Evolutionary conservation across 164 flowering plant genomes (phyloP).

Genomic region (Nymphaea thermarum): DNA sequence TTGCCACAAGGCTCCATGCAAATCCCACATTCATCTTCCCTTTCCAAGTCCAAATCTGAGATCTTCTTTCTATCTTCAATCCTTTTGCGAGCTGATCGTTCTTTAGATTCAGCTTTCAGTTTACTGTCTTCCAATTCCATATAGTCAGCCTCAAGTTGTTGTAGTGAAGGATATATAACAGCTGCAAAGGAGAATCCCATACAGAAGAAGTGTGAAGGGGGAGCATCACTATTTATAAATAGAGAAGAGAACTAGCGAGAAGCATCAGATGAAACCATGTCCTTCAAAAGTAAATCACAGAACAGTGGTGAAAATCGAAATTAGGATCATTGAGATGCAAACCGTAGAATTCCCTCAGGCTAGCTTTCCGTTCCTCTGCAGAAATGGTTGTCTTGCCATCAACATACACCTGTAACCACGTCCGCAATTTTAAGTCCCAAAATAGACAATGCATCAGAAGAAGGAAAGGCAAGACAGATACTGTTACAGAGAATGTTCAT

Average conservation of each 20-base stretch:
- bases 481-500: not conserved
- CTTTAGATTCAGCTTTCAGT: conserved; percentile 13
- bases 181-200: conserved; percentile 26
- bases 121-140: conserved; percentile 21
- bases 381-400: conserved; percentile 4
- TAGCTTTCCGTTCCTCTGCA: conserved; percentile 10
- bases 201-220: not conserved
- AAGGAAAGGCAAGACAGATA: not conserved
- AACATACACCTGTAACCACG: conserved; percentile 2
- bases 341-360: conserved; percentile 11
- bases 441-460: not conserved
- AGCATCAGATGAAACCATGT: conserved; percentile 48
- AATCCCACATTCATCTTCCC: conserved; percentile 88
- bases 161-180: conserved; percentile 73
- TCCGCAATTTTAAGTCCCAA: not conserved
- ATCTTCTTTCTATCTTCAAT: conserved; percentile 22
- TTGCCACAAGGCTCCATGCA: conserved; percentile 74
- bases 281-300: conserved; percentile 68
- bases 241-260: conserved; percentile 61
- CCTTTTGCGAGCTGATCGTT: conserved; percentile 24
- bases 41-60: conserved; percentile 40
- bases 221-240: conserved; percentile 38
- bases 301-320: conserved; percentile 22
- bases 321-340: not conserved
- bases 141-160: conserved; percentile 51